These are phyloP conservation scores for Paramecium pentaurelia DNA, from an alignment of 73 alveolate species.

Conservation along the genomic window DNA sequence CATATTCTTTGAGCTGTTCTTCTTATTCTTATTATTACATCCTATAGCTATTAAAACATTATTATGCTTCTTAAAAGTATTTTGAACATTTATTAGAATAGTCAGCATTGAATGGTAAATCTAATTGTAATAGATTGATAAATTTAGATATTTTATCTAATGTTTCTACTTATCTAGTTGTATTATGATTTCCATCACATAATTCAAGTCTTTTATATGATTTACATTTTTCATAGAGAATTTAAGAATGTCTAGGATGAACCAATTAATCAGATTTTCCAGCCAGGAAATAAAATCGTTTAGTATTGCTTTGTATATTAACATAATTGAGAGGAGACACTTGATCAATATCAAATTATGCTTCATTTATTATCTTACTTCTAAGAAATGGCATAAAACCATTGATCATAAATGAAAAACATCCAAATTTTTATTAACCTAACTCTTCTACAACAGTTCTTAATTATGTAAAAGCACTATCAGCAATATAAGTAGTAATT, in stretches of 20 bases:
- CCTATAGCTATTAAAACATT: not conserved
- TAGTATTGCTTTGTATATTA: not conserved
- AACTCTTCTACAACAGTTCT: constrained; percentile 80
- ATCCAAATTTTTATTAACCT: constrained; percentile 69
- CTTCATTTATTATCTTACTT: constrained; percentile 75
- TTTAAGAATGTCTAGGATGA: not conserved
- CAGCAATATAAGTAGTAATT: constrained; percentile 84
- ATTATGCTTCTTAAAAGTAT: not conserved
- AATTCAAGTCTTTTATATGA: not conserved
- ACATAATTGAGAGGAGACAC: not conserved
- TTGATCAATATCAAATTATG: constrained; percentile 80
- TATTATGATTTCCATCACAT: not conserved
- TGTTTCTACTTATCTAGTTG: not conserved
- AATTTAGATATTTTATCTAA: not conserved
- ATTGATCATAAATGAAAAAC: constrained; percentile 69
- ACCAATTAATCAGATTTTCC: not conserved
- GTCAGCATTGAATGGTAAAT: not conserved
- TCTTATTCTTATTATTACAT: not conserved
- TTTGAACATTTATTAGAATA: not conserved
- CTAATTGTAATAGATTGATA: not conserved
- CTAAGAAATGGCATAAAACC: constrained; percentile 74
- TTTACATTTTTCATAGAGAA: not conserved
- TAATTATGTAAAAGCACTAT: constrained; percentile 82
- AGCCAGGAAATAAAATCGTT: not conserved
- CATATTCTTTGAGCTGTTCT: not conserved